Base-by-base conservation (phyloP, 2,329 filamentous ascomycete genomes). In the Fusarium gaditjirri region DNA sequence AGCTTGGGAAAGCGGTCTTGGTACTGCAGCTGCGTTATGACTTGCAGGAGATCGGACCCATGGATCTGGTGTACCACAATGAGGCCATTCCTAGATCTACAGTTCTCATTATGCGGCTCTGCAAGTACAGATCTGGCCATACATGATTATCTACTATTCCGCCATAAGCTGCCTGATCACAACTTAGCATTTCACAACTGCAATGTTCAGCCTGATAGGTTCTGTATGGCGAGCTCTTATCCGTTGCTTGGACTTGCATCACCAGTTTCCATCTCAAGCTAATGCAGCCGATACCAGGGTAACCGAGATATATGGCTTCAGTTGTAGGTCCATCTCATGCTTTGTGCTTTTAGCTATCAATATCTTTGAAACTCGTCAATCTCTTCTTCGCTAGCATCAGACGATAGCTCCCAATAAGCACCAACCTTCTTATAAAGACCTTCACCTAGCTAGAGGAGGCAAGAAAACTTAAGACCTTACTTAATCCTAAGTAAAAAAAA, bases 1-100 rank as follows among this genome's bases (percentile, higher is more conserved):
- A 63, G 42, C 42, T 39, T 33, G n/a, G 35, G 23, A 21, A 19
- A 39, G 35, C 23, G 11, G 43, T 53, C 49, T 39, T 39, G 49
- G 17, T 47, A 23, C 29, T 44, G 41, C 33, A 36, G 31, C 19
- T 47, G 33, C 29, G 44, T 47, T 27, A 53, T 61, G 55, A 55
- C 43, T 53, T 71, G 61, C 55, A 61, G 49, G 29, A 68, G 33
- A 55, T 44, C 43, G 16, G 21, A 38, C 33, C 44, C 17, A 36
- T 43, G 36, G 49, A 55, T 27, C 36, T 56, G 31, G 25, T 56
- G 10, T 29, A n/a, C 39, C 4, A 13, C 13, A 13, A 14, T 29
- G 41, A 49, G 14, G 42, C 19, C 39, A 25, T 63, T 27, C 23
- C 17, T n/a, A 25, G 17, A 52, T 52, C 23, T 21, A 44, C 42